A percentile compares a stretch with the other conserved stretches of the same genome.
phyloP scores from a whole-genome alignment of 148 eudicot genomes.

The Selenicereus undatus region DNA sequence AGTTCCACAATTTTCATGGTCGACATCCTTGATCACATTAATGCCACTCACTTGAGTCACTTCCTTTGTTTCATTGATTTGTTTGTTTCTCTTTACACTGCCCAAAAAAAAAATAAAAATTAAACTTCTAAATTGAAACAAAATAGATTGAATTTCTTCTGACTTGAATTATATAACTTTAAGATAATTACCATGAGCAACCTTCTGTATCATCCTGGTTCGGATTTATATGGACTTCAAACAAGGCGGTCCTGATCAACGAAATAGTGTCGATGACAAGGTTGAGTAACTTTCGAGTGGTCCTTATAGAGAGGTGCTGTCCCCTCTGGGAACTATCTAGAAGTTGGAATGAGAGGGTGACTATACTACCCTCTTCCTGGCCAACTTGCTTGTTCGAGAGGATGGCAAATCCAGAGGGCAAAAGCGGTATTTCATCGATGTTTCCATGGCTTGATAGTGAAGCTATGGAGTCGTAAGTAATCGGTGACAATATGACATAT shows the following conservation, averaged over 20 bases:
- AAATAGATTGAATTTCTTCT: neutral
- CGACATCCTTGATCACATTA: neutral
- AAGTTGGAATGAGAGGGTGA: slow-evolving; percentile 44
- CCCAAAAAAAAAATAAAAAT: neutral
- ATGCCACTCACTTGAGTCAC: neutral
- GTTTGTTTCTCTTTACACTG: neutral
- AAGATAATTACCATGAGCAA: slow-evolving; percentile 2
- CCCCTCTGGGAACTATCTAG: slow-evolving; percentile 27
- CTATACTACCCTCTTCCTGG: slow-evolving; percentile 26
- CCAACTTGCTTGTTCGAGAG: slow-evolving; percentile 22
- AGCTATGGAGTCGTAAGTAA: slow-evolving; percentile 28
- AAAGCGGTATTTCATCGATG: slow-evolving; percentile 27
- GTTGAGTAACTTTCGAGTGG: slow-evolving; percentile 24
- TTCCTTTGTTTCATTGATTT: neutral
- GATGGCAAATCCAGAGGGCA: slow-evolving; percentile 47
- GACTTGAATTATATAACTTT: too few species aligned
- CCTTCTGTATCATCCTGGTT: slow-evolving; percentile 11
- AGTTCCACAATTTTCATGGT: neutral
- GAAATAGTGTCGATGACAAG: slow-evolving; percentile 30
- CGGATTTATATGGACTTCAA: slow-evolving; percentile 14
- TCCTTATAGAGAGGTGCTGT: slow-evolving; percentile 27
- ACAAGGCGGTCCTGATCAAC: slow-evolving; percentile 29
- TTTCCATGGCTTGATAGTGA: slow-evolving; percentile 27
- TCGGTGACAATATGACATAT: slow-evolving; percentile 39
- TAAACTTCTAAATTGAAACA: neutral